Evolutionary conservation across 2,329 filamentous ascomycete genomes (phyloP).

Genomic region (Aspergillus viridinutans): DNA sequence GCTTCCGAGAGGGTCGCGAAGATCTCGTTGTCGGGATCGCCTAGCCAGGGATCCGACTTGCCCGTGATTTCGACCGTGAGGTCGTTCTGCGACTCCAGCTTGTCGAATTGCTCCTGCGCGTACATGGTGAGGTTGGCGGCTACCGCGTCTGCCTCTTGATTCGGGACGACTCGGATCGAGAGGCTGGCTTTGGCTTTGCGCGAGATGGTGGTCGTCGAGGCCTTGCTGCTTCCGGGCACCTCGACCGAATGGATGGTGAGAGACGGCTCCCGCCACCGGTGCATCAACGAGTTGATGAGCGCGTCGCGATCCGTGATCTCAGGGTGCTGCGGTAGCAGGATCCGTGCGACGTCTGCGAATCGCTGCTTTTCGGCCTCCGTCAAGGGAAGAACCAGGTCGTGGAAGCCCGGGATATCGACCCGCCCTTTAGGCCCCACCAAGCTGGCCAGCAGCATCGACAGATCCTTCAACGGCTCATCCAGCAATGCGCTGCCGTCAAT

Average conservation of each 20-base stretch:
- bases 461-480: slow-evolving; percentile 86
- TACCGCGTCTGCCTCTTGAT: slow-evolving; percentile 80
- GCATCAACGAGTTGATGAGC: slow-evolving; percentile 83
- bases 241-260: slow-evolving; percentile 91
- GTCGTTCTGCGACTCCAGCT: slow-evolving; percentile 74
- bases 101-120: slow-evolving; percentile 65
- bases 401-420: slow-evolving; percentile 82
- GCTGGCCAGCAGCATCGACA: slow-evolving; percentile 76
- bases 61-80: slow-evolving; percentile 84
- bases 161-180: slow-evolving; percentile 86
- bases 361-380: slow-evolving; percentile 71
- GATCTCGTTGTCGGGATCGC: slow-evolving; percentile 83
- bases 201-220: slow-evolving; percentile 80
- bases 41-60: slow-evolving; percentile 92
- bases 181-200: slow-evolving; percentile 82
- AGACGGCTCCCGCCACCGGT: slow-evolving; percentile 91
- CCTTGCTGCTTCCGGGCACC: slow-evolving; percentile 71
- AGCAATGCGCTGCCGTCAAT: slow-evolving; percentile 91
- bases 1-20: slow-evolving; percentile 85
- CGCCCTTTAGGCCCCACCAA: slow-evolving; percentile 77
- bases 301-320: slow-evolving; percentile 59
- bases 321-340: slow-evolving; percentile 69
- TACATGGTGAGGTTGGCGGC: slow-evolving; percentile 63
- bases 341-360: slow-evolving; percentile 78
- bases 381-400: slow-evolving; percentile 74